These are phyloP conservation scores for Zalaria sp. DNA, from an alignment of 2,329 filamentous ascomycete species.

Conservation along the genomic window DNA sequence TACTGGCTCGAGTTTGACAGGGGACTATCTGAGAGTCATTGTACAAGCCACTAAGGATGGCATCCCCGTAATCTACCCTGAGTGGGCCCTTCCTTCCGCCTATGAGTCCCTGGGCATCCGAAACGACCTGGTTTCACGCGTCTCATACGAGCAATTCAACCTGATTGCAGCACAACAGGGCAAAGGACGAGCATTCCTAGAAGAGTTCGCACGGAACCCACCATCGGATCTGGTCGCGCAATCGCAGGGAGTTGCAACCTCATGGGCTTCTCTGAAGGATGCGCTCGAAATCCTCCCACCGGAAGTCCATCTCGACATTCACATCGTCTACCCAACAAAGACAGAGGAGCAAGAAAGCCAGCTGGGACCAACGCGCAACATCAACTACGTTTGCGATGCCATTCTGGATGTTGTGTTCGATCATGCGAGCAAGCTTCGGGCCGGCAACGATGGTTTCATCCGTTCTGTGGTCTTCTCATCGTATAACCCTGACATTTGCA, in stretches of 20 bases:
- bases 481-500: constrained; percentile 81
- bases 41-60: constrained; percentile 85
- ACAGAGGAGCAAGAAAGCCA: constrained; percentile 57
- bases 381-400: constrained; percentile 75
- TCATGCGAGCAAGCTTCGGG: constrained; percentile 59
- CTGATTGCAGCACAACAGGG: constrained; percentile 23
- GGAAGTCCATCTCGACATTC: constrained; percentile 79
- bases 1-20: constrained; percentile 86
- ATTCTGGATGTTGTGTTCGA: constrained; percentile 81
- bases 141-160: constrained; percentile 61
- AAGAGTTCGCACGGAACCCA: background rate
- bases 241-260: constrained; percentile 23
- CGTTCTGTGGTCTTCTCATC: constrained; percentile 88
- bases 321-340: constrained; percentile 70
- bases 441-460: constrained; percentile 55
- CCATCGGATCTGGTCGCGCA: background rate
- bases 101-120: constrained; percentile 54
- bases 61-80: constrained; percentile 74
- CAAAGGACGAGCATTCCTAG: constrained; percentile 11
- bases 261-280: constrained; percentile 67
- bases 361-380: constrained; percentile 61
- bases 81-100: constrained; percentile 47
- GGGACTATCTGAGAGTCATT: constrained; percentile 86
- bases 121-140: constrained; percentile 66
- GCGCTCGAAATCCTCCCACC: constrained; percentile 62